These are phyloP conservation scores for Aspergillus funiculosus DNA, from an alignment of 495 filamentous ascomycete species.

Conservation along the genomic window DNA sequence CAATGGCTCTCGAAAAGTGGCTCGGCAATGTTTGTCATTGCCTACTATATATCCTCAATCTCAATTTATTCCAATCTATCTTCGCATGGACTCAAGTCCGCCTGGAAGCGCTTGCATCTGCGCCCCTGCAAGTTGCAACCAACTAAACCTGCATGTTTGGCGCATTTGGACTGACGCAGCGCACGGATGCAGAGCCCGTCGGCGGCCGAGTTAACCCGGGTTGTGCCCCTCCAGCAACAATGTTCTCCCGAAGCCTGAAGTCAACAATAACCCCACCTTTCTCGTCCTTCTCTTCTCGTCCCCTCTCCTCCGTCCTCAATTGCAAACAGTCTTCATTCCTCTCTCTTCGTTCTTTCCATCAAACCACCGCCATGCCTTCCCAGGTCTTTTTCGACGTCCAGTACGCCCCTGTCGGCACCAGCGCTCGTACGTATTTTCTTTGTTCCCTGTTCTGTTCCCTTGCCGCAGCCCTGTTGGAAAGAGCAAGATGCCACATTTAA, in stretches of 20 bases:
- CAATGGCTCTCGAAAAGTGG: background rate
- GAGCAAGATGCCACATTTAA: no score
- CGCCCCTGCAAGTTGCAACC: constrained; percentile 1
- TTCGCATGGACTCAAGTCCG: background rate
- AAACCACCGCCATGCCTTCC: constrained; percentile 59
- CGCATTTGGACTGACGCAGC: constrained; percentile 17
- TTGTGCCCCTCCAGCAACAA: constrained; percentile 42
- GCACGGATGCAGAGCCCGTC: constrained; percentile 22
- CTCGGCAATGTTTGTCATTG: background rate
- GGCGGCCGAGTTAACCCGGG: constrained; percentile 26
- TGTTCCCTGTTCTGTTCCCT: no score
- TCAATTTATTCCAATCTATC: background rate
- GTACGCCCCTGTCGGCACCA: constrained; percentile 51
- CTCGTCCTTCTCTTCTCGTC: constrained; percentile 42
- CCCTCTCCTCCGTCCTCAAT: constrained; percentile 38
- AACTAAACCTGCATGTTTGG: constrained; percentile 21
- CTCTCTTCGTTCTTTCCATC: constrained; percentile 54
- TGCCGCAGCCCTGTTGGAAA: no score
- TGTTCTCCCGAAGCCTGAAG: constrained; percentile 47
- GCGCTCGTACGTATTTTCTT: constrained; percentile 52
- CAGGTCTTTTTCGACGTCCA: constrained; percentile 62
- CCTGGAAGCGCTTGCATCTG: background rate
- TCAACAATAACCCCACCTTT: constrained; percentile 44
- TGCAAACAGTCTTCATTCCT: constrained; percentile 36
- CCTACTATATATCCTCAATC: background rate